These are phyloP conservation scores for Biscogniauxia marginata DNA, from an alignment of 2,329 filamentous ascomycete species.

Conservation along the genomic window DNA sequence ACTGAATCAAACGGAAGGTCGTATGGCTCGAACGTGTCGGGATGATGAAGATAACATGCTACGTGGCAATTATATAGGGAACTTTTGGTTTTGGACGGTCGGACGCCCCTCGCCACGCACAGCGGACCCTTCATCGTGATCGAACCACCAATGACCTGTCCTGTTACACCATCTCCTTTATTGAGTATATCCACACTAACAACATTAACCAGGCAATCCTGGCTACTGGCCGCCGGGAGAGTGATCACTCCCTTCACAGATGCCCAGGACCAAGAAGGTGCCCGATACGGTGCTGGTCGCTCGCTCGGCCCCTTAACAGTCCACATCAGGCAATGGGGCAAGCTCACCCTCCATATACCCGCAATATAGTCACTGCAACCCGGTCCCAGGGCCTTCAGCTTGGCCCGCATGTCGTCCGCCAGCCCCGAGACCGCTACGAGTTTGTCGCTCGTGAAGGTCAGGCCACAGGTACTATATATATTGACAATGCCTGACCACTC, in stretches of 20 bases:
- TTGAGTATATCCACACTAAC: neutral
- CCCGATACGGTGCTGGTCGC: conserved; percentile 10
- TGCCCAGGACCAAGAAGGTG: conserved; percentile 24
- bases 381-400: neutral
- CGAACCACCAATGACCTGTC: neutral
- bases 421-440: conserved; percentile 21
- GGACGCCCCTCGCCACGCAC: neutral
- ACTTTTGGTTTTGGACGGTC: neutral
- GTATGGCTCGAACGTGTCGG: neutral
- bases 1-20: neutral
- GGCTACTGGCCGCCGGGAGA: neutral
- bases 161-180: neutral
- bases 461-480: conserved; percentile 7
- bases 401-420: conserved; percentile 12
- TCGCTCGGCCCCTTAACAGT: neutral
- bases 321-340: conserved; percentile 15
- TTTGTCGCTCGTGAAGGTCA: conserved; percentile 17
- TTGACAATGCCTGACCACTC: conserved; percentile 5
- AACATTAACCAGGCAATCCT: neutral
- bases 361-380: conserved; percentile 12
- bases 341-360: conserved; percentile 11
- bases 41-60: neutral
- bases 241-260: conserved; percentile 15
- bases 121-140: neutral
- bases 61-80: neutral